Evolutionary conservation across 139 green algal genomes (phyloP).

Genomic region (Tetratostichococcus sp.): DNA sequence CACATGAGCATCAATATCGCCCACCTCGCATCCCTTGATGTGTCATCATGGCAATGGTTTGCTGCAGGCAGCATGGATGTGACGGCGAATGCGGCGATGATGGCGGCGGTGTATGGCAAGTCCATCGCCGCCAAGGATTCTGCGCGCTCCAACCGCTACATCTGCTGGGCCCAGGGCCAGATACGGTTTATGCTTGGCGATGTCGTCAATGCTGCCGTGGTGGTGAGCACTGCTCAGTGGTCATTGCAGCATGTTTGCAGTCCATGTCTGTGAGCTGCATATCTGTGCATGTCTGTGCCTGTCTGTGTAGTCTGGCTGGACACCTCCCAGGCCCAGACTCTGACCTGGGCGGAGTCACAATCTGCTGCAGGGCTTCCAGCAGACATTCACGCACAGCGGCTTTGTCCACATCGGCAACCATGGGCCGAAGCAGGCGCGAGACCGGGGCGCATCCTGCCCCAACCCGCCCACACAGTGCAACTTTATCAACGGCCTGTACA

Average conservation of each 20-base stretch:
- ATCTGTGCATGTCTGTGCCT: too few relatives aligned
- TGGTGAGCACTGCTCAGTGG: conserved; percentile 12
- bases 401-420: conserved; percentile 30
- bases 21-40: too few relatives aligned
- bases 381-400: background rate
- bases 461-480: conserved; percentile 4
- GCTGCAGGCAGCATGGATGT: conserved; percentile 37
- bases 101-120: conserved; percentile 35
- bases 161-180: conserved; percentile 52
- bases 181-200: conserved; percentile 53
- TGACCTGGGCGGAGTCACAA: too few relatives aligned
- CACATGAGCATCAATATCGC: too few relatives aligned
- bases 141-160: conserved; percentile 14
- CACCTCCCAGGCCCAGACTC: too few relatives aligned
- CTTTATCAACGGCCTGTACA: conserved; percentile 12
- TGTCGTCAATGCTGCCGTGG: conserved; percentile 14
- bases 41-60: too few relatives aligned
- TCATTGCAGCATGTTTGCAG: too few relatives aligned
- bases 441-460: conserved; percentile 50
- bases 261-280: too few relatives aligned
- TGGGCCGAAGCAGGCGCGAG: conserved; percentile 40
- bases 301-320: too few relatives aligned
- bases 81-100: conserved; percentile 44
- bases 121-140: conserved; percentile 10
- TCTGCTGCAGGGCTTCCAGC: conserved; percentile 16